Evolutionary conservation across 2,329 filamentous ascomycete genomes (phyloP).

Genomic region (Bipolaris zeicola): DNA sequence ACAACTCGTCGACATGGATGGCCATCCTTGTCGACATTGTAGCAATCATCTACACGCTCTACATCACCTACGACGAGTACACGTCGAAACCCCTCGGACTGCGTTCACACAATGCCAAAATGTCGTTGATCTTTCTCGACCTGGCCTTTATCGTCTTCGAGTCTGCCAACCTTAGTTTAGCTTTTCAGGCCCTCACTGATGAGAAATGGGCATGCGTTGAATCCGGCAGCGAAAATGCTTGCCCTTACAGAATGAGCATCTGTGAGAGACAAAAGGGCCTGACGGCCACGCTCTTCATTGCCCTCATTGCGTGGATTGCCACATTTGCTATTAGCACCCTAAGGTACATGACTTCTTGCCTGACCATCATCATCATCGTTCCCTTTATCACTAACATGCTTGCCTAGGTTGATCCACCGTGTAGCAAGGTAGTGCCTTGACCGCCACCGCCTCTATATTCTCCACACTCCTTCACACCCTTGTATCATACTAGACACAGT

Average conservation of each 20-base stretch:
- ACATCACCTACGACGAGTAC: constrained; percentile 97
- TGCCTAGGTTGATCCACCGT: constrained; percentile 35
- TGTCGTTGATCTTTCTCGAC: constrained; percentile 87
- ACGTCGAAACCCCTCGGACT: constrained; percentile 90
- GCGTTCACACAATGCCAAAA: constrained; percentile 81
- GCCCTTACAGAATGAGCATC: constrained; percentile 51
- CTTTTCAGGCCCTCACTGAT: constrained; percentile 79
- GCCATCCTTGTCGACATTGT: constrained; percentile 88
- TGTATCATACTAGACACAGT: constrained; percentile 2
- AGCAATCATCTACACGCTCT: constrained; percentile 86
- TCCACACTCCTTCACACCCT: constrained; percentile 3
- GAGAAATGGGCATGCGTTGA: constrained; percentile 59
- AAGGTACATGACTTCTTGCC: constrained; percentile 29
- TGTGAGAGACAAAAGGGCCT: constrained; percentile 71
- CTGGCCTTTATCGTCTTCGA: constrained; percentile 98
- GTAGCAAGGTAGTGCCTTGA: constrained; percentile 36
- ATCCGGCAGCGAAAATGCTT: constrained; percentile 15
- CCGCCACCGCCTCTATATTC: constrained; percentile 2
- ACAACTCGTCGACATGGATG: constrained; percentile 74
- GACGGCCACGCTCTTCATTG: constrained; percentile 78
- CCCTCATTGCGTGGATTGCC: constrained; percentile 84
- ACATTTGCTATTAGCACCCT: constrained; percentile 80
- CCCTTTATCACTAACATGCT: constrained; percentile 11
- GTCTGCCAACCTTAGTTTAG: constrained; percentile 86
- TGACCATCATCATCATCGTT: background rate